Conservation (phyloP, 768 basidiomycete genomes). For the Trametes maxima region DNA sequence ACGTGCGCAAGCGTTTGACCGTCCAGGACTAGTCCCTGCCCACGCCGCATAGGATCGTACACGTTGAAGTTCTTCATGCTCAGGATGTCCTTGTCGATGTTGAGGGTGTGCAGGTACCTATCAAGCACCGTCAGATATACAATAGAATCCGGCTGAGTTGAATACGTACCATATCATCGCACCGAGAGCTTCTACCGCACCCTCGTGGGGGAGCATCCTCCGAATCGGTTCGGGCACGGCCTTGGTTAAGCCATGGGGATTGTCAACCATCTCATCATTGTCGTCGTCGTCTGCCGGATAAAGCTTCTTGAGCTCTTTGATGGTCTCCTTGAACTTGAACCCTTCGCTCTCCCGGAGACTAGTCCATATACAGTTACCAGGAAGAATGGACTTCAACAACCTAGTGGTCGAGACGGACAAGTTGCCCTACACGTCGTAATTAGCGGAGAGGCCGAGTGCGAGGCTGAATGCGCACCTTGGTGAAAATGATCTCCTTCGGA, state of each 20-base stretch:
- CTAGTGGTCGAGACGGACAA: slow-evolving; percentile 82
- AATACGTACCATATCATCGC: slow-evolving; percentile 81
- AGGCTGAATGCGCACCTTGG: slow-evolving; percentile 58
- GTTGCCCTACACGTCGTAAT: slow-evolving; percentile 62
- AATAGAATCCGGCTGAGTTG: not conserved
- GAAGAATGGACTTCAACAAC: slow-evolving; percentile 78
- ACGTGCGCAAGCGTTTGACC: slow-evolving; percentile 95
- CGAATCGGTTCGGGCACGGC: slow-evolving; percentile 73
- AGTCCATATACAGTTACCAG: slow-evolving; percentile 86
- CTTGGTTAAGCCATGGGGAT: slow-evolving; percentile 39
- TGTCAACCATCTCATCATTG: slow-evolving; percentile 51
- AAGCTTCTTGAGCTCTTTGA: slow-evolving; percentile 66
- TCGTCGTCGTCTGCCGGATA: slow-evolving; percentile 52
- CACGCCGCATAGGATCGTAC: slow-evolving; percentile 92
- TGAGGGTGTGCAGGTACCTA: slow-evolving; percentile 88
- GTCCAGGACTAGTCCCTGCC: slow-evolving; percentile 85
- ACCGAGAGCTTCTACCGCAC: slow-evolving; percentile 85
- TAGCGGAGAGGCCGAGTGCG: not conserved
- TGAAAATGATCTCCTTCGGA: slow-evolving; percentile 89
- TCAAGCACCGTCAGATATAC: slow-evolving; percentile 20
- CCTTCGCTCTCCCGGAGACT: slow-evolving; percentile 84
- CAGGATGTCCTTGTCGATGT: slow-evolving; percentile 93
- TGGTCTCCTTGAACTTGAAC: slow-evolving; percentile 68
- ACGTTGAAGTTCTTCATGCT: slow-evolving; percentile 98
- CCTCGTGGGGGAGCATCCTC: slow-evolving; percentile 62